phyloP scores from a whole-genome alignment of 2,329 filamentous ascomycete genomes.

The Thielaviopsis euricoi region DNA sequence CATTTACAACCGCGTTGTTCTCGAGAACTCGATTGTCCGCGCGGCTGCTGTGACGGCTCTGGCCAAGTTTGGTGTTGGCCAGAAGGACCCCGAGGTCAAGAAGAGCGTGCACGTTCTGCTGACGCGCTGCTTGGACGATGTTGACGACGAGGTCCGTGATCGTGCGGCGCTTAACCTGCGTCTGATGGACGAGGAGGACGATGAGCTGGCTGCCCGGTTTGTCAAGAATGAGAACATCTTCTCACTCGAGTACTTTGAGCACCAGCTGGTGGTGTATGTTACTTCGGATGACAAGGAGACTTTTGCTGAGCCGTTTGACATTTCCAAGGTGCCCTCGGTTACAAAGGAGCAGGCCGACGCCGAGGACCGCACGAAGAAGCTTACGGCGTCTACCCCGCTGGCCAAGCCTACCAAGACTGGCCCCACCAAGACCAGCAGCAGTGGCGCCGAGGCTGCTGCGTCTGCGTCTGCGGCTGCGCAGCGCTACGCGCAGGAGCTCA shows the following conservation, averaged over 20 bases:
- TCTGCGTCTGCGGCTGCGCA: slow-evolving; percentile 67
- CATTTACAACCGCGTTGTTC: slow-evolving; percentile 95
- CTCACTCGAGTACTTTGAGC: slow-evolving; percentile 85
- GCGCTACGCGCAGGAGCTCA: slow-evolving; percentile 74
- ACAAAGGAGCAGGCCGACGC: slow-evolving; percentile 91
- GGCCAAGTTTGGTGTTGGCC: slow-evolving; percentile 92
- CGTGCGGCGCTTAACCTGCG: slow-evolving; percentile 84
- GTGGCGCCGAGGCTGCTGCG: slow-evolving; percentile 57
- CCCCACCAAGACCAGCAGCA: slow-evolving; percentile 52
- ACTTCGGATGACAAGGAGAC: slow-evolving; percentile 78
- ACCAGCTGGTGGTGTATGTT: slow-evolving; percentile 94
- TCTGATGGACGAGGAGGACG: slow-evolving; percentile 83
- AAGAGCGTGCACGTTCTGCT: slow-evolving; percentile 85
- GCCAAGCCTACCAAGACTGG: slow-evolving; percentile 74
- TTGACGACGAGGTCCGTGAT: slow-evolving; percentile 93
- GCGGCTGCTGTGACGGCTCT: slow-evolving; percentile 90
- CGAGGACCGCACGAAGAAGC: slow-evolving; percentile 92
- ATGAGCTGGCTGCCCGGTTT: slow-evolving; percentile 71
- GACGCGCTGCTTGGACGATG: slow-evolving; percentile 85
- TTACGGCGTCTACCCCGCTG: slow-evolving; percentile 79
- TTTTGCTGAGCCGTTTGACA: slow-evolving; percentile 76
- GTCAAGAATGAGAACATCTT: slow-evolving; percentile 97
- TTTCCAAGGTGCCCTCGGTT: slow-evolving; percentile 79
- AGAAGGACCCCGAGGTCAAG: slow-evolving; percentile 94
- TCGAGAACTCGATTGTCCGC: slow-evolving; percentile 91